Conservation (phyloP, 345 rosid species). For the Eucalyptus melliodora region DNA sequence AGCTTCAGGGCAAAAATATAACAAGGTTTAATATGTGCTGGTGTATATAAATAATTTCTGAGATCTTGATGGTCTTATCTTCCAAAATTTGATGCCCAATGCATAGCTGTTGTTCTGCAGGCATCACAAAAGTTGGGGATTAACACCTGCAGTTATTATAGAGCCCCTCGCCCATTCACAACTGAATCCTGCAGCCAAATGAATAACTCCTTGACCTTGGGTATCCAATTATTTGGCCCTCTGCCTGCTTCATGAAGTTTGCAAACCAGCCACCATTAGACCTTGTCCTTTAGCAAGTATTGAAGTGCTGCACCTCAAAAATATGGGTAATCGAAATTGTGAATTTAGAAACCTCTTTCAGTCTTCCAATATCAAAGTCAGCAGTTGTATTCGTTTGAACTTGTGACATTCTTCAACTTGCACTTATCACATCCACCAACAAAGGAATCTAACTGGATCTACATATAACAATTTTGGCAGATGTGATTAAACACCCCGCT, state of each 20-base stretch:
- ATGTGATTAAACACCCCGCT: slow-evolving; percentile 16
- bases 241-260: slow-evolving; percentile 37
- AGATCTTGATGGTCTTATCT: slow-evolving; percentile 13
- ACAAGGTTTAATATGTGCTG: not conserved
- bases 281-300: slow-evolving; percentile 28
- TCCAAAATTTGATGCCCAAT: slow-evolving; percentile 59
- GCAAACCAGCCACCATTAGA: slow-evolving; percentile 34
- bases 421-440: slow-evolving; percentile 20
- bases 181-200: slow-evolving; percentile 49
- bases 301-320: slow-evolving; percentile 23
- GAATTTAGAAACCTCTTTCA: not conserved
- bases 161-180: slow-evolving; percentile 45
- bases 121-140: slow-evolving; percentile 37
- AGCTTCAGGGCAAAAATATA: not conserved
- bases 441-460: slow-evolving; percentile 12
- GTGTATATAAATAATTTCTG: not conserved
- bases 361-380: not conserved
- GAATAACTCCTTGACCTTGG: slow-evolving; percentile 46
- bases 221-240: slow-evolving; percentile 15
- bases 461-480: slow-evolving; percentile 23
- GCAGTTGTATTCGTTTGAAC: not conserved
- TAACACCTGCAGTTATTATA: slow-evolving; percentile 32
- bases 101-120: slow-evolving; percentile 41
- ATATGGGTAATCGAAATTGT: not conserved
- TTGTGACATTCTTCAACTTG: slow-evolving; percentile 13